These are phyloP conservation scores for Hypoxylon intermedium DNA, from an alignment of 495 filamentous ascomycete genomes.

Conservation along the genomic window DNA sequence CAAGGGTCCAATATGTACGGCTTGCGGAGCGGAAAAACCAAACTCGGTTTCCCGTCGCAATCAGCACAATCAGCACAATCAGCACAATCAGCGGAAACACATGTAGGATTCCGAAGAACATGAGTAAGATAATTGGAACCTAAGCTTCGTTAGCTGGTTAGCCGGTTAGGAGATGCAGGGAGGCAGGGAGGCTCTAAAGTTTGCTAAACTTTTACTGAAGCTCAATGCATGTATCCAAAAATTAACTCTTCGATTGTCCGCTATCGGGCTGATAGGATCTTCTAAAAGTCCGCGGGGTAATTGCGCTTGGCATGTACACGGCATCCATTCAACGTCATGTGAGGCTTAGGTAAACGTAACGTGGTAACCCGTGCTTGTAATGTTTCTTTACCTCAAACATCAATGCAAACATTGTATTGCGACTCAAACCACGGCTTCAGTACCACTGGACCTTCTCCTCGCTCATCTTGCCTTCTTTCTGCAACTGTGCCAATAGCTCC, in stretches of 20 bases:
- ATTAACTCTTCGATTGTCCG: neutral
- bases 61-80: no score
- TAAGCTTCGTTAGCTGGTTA: no score
- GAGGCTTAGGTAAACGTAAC: neutral
- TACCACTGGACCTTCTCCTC: constrained; percentile 39
- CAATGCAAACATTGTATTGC: no score
- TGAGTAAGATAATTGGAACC: no score
- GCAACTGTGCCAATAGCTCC: constrained; percentile 36
- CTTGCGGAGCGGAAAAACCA: constrained; percentile 13
- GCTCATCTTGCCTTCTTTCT: constrained; percentile 40
- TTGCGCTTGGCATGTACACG: no score
- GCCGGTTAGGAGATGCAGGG: no score
- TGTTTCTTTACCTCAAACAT: no score
- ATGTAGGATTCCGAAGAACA: constrained; percentile 2
- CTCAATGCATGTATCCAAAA: constrained; percentile 26
- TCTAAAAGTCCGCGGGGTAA: constrained; percentile 25
- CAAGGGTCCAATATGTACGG: neutral
- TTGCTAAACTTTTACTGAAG: no score
- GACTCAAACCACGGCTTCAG: no score
- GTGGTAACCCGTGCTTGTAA: no score
- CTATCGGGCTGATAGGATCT: constrained; percentile 25
- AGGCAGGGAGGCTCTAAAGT: no score
- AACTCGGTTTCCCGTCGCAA: constrained; percentile 2
- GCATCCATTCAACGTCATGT: no score
- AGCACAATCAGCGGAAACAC: constrained; percentile 5